Evolutionary conservation across 75 land plant genomes (phyloP).

Genomic region (Chamaecyparis obtusa): DNA sequence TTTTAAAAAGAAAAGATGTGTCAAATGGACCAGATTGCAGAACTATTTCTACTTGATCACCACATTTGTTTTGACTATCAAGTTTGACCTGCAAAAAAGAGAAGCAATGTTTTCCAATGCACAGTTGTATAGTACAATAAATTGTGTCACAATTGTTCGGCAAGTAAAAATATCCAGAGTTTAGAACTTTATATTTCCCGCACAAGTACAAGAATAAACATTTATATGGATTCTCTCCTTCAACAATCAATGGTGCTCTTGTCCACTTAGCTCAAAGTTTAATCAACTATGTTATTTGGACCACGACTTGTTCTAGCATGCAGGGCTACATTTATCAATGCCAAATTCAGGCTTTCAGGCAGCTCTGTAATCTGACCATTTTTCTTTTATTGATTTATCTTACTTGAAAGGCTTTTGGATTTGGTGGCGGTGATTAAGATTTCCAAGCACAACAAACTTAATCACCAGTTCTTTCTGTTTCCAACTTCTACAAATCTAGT

Average conservation of each 20-base stretch:
- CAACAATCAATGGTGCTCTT: not conserved
- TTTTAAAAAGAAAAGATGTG: too few species aligned
- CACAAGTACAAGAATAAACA: not conserved
- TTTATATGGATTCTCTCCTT: too few species aligned
- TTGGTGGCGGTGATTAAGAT: not conserved
- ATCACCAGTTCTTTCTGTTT: not conserved
- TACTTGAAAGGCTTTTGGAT: too few species aligned
- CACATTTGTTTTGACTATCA: not conserved
- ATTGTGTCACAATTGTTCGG: not conserved
- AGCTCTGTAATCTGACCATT: not conserved
- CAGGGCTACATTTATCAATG: not conserved
- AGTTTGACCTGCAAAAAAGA: not conserved
- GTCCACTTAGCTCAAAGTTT: not conserved
- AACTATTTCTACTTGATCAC: not conserved
- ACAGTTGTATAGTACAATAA: not conserved
- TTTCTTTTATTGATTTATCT: too few species aligned
- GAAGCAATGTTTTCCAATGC: too few species aligned
- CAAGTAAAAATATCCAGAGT: too few species aligned
- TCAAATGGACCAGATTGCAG: not conserved
- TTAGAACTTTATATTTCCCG: not conserved
- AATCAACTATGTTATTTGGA: not conserved
- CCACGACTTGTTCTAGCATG: not conserved
- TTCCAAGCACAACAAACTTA: not conserved
- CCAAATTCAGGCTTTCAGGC: not conserved
- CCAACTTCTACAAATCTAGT: too few species aligned